These are phyloP conservation scores for Pichia terricola DNA, from an alignment of 1,139 yeast genomes.

Conservation along the genomic window DNA sequence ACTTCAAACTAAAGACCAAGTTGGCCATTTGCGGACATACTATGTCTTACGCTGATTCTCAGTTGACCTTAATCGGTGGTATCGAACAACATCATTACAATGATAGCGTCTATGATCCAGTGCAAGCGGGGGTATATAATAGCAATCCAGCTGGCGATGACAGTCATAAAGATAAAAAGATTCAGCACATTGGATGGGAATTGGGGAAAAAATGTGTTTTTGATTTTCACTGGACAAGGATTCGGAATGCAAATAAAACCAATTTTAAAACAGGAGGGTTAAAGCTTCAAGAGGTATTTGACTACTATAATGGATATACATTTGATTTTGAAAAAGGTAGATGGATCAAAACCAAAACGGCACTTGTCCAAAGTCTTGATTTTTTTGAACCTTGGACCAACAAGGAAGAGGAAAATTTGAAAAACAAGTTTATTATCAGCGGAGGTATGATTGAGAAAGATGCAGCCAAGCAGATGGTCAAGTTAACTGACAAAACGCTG, in stretches of 20 bases:
- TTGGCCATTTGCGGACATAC: constrained; percentile 22
- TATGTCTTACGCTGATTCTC: constrained; percentile 17
- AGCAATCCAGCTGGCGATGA: not conserved
- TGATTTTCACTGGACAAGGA: constrained; percentile 1
- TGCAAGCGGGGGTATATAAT: constrained; percentile 6
- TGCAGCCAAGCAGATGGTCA: not conserved
- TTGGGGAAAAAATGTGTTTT: not conserved
- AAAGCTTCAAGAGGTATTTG: not conserved
- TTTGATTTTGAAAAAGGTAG: constrained; percentile 7
- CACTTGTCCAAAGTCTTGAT: constrained; percentile 5
- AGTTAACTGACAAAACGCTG: not conserved
- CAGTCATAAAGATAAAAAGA: not conserved
- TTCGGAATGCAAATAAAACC: not conserved
- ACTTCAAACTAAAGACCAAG: constrained; percentile 5
- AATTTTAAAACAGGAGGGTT: not conserved
- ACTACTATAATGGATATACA: constrained; percentile 7
- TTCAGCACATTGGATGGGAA: constrained; percentile 3
- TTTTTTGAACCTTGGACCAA: constrained; percentile 7
- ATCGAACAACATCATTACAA: constrained; percentile 12
- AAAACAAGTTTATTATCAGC: not conserved
- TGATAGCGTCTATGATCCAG: constrained; percentile 3
- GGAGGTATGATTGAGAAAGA: constrained; percentile 1
- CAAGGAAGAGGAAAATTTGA: not conserved
- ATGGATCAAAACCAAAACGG: constrained; percentile 11
- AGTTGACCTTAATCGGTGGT: constrained; percentile 25